phyloP scores from a whole-genome alignment of 2,329 filamentous ascomycete genomes.

The Ophiocordyceps australis region DNA sequence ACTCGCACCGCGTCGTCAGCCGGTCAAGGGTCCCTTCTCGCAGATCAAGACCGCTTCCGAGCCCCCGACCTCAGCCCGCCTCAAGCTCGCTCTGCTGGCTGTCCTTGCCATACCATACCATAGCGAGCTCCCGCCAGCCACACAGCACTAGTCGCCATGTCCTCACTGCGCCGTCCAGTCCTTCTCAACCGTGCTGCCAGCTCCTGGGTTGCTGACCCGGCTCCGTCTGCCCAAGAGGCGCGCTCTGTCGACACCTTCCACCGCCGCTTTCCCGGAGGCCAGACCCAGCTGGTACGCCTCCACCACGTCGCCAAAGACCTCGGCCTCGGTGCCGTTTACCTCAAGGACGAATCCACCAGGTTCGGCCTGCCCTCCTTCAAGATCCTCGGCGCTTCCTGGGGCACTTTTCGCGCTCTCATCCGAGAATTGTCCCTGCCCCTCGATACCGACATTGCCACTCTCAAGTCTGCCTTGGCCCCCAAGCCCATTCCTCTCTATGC shows the following conservation, averaged over 20 bases:
- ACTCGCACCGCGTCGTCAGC: too few relatives aligned
- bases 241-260: constrained; percentile 4
- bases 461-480: constrained; percentile 15
- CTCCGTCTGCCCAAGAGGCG: not conserved
- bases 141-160: constrained; percentile 1
- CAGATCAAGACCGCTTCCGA: too few relatives aligned
- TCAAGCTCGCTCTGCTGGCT: too few relatives aligned
- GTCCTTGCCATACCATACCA: too few relatives aligned
- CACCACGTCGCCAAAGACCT: constrained; percentile 35
- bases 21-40: too few relatives aligned
- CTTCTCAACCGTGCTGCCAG: constrained; percentile 4
- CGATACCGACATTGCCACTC: constrained; percentile 20
- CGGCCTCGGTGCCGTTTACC: constrained; percentile 34
- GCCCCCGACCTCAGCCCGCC: too few relatives aligned
- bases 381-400: constrained; percentile 66
- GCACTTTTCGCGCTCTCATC: constrained; percentile 37
- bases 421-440: constrained; percentile 21
- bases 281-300: constrained; percentile 33
- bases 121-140: too few relatives aligned
- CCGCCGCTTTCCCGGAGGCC: constrained; percentile 17
- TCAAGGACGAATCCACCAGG: constrained; percentile 55
- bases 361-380: constrained; percentile 61
- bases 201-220: constrained; percentile 2
- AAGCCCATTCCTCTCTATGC: constrained; percentile 30
- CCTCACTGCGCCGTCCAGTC: constrained; percentile 3